phyloP scores from a whole-genome alignment of 345 rosid species.

The Populus davidiana region DNA sequence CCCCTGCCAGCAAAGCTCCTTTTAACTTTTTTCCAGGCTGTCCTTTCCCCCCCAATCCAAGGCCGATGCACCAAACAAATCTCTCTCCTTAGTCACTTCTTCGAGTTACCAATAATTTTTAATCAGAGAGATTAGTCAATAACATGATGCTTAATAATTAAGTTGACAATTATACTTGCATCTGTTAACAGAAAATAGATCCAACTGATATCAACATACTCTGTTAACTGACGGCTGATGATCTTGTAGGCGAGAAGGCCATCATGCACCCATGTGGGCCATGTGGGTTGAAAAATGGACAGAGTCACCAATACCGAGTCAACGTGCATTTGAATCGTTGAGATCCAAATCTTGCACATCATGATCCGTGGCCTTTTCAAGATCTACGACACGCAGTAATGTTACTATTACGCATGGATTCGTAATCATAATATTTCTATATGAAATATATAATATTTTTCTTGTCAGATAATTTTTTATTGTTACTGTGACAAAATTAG shows the following conservation, averaged over 20 bases:
- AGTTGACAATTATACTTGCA: not conserved
- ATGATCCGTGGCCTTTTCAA: not conserved
- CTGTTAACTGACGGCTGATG: not conserved
- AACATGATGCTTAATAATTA: not conserved
- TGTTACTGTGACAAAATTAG: too few relatives aligned
- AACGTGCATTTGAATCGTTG: not conserved
- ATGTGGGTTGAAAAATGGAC: not conserved
- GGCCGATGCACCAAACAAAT: not conserved
- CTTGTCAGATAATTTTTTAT: too few relatives aligned
- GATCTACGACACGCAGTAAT: not conserved
- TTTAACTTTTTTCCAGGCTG: not conserved
- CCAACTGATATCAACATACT: not conserved
- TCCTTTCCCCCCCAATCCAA: not conserved
- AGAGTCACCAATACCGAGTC: not conserved
- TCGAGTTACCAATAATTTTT: not conserved
- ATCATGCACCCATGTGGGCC: not conserved
- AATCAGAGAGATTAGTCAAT: not conserved
- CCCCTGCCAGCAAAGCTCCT: not conserved
- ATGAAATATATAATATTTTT: not conserved
- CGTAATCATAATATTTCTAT: too few relatives aligned
- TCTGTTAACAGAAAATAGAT: not conserved
- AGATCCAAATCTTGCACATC: not conserved
- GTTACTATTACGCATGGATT: too few relatives aligned
- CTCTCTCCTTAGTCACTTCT: not conserved
- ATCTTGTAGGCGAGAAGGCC: not conserved